Conservation (phyloP, 1,139 yeast genomes). For the Suhomyces panamericanus region DNA sequence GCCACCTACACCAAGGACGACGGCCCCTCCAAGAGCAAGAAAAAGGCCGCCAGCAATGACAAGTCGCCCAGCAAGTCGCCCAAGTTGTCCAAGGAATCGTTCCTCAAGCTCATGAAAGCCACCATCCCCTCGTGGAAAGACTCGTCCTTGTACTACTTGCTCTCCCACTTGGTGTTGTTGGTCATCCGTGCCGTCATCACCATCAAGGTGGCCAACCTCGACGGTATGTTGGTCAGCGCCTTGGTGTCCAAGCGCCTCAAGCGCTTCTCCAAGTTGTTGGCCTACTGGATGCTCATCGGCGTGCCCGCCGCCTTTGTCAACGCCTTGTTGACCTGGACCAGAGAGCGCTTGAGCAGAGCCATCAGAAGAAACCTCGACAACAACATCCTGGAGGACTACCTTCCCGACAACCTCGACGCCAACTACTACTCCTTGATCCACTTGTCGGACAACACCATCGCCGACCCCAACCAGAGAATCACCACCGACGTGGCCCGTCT, state of each 20-base stretch:
- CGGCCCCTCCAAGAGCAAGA: slow-evolving; percentile 12
- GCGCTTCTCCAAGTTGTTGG: slow-evolving; percentile 61
- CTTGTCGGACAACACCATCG: slow-evolving; percentile 54
- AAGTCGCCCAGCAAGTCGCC: slow-evolving; percentile 22
- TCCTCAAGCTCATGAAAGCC: slow-evolving; percentile 35
- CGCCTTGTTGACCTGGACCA: slow-evolving; percentile 70
- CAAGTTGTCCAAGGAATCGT: slow-evolving; percentile 37
- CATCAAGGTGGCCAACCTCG: slow-evolving; percentile 80
- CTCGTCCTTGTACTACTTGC: slow-evolving; percentile 43
- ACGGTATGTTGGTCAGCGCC: slow-evolving; percentile 83
- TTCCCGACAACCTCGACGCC: slow-evolving; percentile 59
- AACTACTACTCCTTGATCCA: slow-evolving; percentile 58
- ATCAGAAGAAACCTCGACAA: slow-evolving; percentile 68
- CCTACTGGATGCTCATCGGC: slow-evolving; percentile 83
- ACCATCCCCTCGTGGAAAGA: slow-evolving; percentile 40
- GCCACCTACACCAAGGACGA: slow-evolving; percentile 35
- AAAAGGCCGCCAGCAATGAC: slow-evolving; percentile 11
- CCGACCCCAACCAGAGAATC: slow-evolving; percentile 81
- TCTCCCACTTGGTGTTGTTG: slow-evolving; percentile 60
- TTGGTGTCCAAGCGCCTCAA: slow-evolving; percentile 70
- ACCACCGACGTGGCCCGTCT: slow-evolving; percentile 79
- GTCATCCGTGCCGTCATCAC: slow-evolving; percentile 73
- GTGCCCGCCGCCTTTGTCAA: slow-evolving; percentile 84
- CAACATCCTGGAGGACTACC: slow-evolving; percentile 62
- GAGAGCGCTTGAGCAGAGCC: slow-evolving; percentile 63